These are phyloP conservation scores for Kwoniella dejecticola DNA, from an alignment of 768 basidiomycete species.

Conservation along the genomic window DNA sequence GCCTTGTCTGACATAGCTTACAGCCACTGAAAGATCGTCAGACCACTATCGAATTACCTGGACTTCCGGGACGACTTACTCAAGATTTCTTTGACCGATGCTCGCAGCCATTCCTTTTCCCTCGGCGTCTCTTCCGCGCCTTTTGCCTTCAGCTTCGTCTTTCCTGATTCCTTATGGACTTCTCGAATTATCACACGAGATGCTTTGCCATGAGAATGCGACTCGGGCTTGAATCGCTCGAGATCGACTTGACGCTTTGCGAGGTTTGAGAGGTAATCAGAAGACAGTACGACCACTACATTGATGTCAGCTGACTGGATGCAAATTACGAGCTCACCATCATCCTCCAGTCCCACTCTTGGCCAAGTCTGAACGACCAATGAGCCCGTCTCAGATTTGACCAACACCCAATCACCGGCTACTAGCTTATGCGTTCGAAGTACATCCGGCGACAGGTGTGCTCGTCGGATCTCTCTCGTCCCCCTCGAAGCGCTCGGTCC, in stretches of 20 bases:
- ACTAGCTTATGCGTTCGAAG: slow-evolving; percentile 40
- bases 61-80: slow-evolving; percentile 22
- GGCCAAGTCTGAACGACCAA: slow-evolving; percentile 46
- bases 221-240: slow-evolving; percentile 28
- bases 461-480: slow-evolving; percentile 23
- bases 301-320: not conserved
- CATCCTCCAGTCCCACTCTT: slow-evolving; percentile 33
- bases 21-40: not conserved
- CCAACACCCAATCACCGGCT: slow-evolving; percentile 51
- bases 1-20: slow-evolving; percentile 12
- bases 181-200: slow-evolving; percentile 19
- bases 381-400: slow-evolving; percentile 17
- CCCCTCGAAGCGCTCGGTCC: slow-evolving; percentile 11
- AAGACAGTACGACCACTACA: slow-evolving; percentile 1
- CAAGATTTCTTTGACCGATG: slow-evolving; percentile 42
- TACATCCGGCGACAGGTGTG: slow-evolving; percentile 40
- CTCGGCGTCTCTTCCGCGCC: slow-evolving; percentile 7
- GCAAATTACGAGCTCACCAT: slow-evolving; percentile 28
- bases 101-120: slow-evolving; percentile 41
- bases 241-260: slow-evolving; percentile 19
- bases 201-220: slow-evolving; percentile 10
- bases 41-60: not conserved
- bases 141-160: slow-evolving; percentile 13
- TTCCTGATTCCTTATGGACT: not conserved
- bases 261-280: slow-evolving; percentile 3